These are phyloP conservation scores for Entomortierella chlamydospora DNA, from an alignment of 192 early-diverging fungal species.

Conservation along the genomic window DNA sequence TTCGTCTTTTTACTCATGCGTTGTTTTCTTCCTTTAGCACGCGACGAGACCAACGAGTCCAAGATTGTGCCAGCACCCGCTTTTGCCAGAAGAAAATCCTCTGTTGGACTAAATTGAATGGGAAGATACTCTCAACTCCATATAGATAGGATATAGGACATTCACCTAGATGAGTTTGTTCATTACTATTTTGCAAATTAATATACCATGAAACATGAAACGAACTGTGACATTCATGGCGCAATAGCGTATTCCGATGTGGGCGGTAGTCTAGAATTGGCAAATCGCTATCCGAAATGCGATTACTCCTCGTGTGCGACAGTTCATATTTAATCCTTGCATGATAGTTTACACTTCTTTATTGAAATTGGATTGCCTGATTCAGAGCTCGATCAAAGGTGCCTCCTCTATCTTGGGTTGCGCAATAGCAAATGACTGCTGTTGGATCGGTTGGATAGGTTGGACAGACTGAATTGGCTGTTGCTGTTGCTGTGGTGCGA, in stretches of 20 bases:
- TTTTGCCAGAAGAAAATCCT: slow-evolving; percentile 18
- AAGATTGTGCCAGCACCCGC: slow-evolving; percentile 43
- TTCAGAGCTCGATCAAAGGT: slow-evolving; percentile 35
- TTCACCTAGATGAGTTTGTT: no score
- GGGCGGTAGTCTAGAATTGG: no score
- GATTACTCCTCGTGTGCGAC: no score
- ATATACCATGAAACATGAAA: no score
- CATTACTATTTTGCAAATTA: no score
- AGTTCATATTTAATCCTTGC: no score
- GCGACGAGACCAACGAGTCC: slow-evolving; percentile 50
- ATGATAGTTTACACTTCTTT: neutral
- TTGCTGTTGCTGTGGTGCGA: slow-evolving; percentile 2
- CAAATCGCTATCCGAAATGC: no score
- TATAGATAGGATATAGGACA: no score
- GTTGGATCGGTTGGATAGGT: neutral
- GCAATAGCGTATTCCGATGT: no score
- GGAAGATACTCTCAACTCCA: neutral
- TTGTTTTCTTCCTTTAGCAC: slow-evolving; percentile 22
- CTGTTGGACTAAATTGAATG: slow-evolving; percentile 2
- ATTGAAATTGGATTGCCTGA: no score
- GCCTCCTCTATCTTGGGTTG: slow-evolving; percentile 36
- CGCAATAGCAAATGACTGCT: slow-evolving; percentile 3
- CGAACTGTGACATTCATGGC: no score
- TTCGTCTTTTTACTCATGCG: slow-evolving; percentile 5
- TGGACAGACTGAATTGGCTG: neutral